Conservation (phyloP, 176 grass and related monocot genomes). For the Triticum aestivum region DNA sequence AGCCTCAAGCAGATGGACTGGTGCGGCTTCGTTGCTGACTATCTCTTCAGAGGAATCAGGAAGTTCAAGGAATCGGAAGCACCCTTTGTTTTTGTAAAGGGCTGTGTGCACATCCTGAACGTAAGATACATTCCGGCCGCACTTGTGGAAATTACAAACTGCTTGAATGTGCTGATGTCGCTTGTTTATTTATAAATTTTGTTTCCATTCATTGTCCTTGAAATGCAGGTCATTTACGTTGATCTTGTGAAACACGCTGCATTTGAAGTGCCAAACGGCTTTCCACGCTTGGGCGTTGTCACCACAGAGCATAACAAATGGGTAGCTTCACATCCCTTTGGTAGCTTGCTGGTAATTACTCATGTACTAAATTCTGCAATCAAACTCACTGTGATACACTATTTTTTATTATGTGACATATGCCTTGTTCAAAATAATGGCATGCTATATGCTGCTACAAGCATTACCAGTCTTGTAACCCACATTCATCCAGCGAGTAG, state of each 20-base stretch:
- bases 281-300: not conserved
- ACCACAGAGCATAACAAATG: not conserved
- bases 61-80: not conserved
- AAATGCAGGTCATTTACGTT: not conserved
- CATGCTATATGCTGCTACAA: not conserved
- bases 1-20: not conserved
- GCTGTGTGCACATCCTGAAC: not conserved
- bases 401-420: not conserved
- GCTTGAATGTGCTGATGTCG: not conserved
- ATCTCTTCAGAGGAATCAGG: not conserved
- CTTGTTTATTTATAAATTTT: not conserved
- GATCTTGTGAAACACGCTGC: not conserved
- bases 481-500: not conserved
- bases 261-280: not conserved
- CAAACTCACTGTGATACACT: not conserved
- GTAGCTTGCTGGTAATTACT: not conserved
- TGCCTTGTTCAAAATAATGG: not conserved
- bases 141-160: not conserved
- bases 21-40: not conserved
- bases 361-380: not conserved
- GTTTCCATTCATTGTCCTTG: not conserved
- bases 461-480: not conserved
- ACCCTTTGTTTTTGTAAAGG: not conserved
- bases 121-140: not conserved
- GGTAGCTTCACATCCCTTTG: not conserved